Conservation (phyloP, 2,329 filamentous ascomycete genomes). For the Samsoniella hepiali region DNA sequence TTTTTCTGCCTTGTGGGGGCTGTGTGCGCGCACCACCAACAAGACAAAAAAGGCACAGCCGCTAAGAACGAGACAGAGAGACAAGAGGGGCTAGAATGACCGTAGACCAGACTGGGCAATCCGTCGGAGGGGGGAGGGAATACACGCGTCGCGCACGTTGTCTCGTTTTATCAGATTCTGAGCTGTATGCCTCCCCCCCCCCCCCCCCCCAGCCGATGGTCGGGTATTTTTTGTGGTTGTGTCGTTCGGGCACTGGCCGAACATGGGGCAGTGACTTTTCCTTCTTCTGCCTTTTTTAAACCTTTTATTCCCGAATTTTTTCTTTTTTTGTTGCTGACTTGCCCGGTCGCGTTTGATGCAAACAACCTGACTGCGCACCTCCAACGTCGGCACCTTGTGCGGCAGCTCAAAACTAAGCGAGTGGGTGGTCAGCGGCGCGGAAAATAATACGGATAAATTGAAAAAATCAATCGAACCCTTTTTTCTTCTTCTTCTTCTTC, state of each 20-base stretch:
- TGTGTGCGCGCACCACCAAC: too few relatives aligned
- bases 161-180: neutral
- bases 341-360: neutral
- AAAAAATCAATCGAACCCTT: neutral
- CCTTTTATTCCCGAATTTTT: neutral
- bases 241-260: neutral
- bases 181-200: neutral
- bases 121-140: neutral
- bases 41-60: too few relatives aligned
- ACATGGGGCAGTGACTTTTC: too few relatives aligned
- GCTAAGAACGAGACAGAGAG: too few relatives aligned
- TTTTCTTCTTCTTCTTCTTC: neutral
- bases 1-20: too few relatives aligned
- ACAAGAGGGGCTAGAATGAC: neutral
- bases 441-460: neutral
- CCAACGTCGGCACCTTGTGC: too few relatives aligned
- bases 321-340: neutral
- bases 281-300: too few relatives aligned
- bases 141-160: neutral
- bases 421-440: slow-evolving; percentile 1
- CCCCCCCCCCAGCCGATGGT: slow-evolving; percentile 4
- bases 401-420: neutral
- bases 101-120: neutral
- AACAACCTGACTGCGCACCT: too few relatives aligned
- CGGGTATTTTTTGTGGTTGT: neutral